These are phyloP conservation scores for Paralagenidium karlingii DNA, from an alignment of 352 stramenopile genomes.

Conservation along the genomic window DNA sequence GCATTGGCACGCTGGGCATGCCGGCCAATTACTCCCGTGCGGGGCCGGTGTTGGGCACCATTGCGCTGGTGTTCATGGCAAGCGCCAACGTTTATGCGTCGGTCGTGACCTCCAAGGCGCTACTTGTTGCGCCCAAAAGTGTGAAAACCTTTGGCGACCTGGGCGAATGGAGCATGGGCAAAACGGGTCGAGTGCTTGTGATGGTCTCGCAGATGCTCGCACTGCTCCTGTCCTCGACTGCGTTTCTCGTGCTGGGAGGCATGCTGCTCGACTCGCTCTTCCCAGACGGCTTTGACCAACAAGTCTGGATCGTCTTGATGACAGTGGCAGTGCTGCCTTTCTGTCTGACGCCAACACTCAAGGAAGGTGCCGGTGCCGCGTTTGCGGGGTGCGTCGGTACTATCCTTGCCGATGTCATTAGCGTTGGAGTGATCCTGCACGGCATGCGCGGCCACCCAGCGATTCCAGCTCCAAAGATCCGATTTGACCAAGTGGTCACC, in stretches of 20 bases:
- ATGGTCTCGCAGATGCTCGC: conserved; percentile 2
- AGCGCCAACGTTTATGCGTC: conserved; percentile 7
- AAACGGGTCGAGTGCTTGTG: conserved; percentile 1
- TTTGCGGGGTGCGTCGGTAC: conserved; percentile 6
- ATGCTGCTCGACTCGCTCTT: conserved; percentile 4
- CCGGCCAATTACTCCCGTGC: conserved; percentile 6
- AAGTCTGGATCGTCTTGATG: conserved; percentile 7
- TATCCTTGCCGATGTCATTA: conserved; percentile 7
- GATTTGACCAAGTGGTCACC: conserved; percentile 3
- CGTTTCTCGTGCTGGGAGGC: conserved; percentile 6
- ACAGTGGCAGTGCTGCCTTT: conserved; percentile 3
- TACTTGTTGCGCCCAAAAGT: conserved; percentile 2
- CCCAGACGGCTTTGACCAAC: conserved; percentile 1
- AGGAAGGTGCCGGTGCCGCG: conserved; percentile 2
- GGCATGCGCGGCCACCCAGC: conserved; percentile 4
- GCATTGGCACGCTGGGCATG: conserved; percentile 8
- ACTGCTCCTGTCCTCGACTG: conserved; percentile 3
- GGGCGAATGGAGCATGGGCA: conserved; percentile 7
- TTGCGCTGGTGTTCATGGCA: conserved; percentile 7
- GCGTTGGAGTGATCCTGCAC: conserved; percentile 3
- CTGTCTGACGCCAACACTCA: conserved; percentile 5
- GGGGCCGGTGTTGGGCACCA: conserved; percentile 3
- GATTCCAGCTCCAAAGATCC: conserved; percentile 4
- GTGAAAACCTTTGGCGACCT: conserved; percentile 10
- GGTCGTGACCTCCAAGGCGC: conserved; percentile 4